Percentiles rank a stretch among this genome's conserved stretches.
phyloP scores from a whole-genome alignment of 2,329 filamentous ascomycete genomes.

The Exophiala dermatitidis region DNA sequence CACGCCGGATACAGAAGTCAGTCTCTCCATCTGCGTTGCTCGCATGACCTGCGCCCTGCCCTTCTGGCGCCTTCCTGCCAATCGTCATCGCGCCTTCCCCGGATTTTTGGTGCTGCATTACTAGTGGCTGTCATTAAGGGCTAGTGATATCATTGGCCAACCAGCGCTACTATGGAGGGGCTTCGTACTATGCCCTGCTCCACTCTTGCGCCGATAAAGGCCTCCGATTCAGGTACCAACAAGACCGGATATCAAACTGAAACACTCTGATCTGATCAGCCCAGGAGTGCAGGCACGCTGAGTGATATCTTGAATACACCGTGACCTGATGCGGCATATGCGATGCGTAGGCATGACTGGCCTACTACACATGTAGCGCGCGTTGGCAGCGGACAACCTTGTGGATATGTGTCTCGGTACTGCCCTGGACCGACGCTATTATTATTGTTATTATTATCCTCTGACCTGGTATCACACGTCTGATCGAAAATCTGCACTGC shows the following conservation, averaged over 20 bases:
- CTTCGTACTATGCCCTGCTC: neutral
- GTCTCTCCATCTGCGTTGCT: slow-evolving; percentile 9
- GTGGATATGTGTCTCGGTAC: too few species aligned
- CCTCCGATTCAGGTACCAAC: too few species aligned
- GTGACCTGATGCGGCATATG: too few species aligned
- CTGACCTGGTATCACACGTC: too few species aligned
- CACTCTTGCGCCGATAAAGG: neutral
- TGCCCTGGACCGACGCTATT: too few species aligned
- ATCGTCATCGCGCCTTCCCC: slow-evolving; percentile 19
- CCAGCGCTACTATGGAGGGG: slow-evolving; percentile 13
- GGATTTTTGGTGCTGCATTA: slow-evolving; percentile 11
- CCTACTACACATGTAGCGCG: too few species aligned
- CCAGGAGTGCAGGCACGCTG: too few species aligned
- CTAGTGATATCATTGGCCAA: neutral
- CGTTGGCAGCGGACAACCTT: too few species aligned
- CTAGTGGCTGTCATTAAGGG: neutral
- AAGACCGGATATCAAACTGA: neutral
- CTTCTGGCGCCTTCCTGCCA: slow-evolving; percentile 18
- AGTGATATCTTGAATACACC: too few species aligned
- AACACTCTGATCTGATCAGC: neutral
- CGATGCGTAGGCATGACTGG: too few species aligned
- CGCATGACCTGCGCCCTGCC: slow-evolving; percentile 17
- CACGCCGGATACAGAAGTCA: neutral
- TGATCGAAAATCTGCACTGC: too few species aligned
- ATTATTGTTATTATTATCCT: too few species aligned